Evolutionary conservation across 2,329 filamentous ascomycete genomes (phyloP), one percentile per base, ranked within the genome.

Genomic region (Chaetomiaceae sp.): DNA sequence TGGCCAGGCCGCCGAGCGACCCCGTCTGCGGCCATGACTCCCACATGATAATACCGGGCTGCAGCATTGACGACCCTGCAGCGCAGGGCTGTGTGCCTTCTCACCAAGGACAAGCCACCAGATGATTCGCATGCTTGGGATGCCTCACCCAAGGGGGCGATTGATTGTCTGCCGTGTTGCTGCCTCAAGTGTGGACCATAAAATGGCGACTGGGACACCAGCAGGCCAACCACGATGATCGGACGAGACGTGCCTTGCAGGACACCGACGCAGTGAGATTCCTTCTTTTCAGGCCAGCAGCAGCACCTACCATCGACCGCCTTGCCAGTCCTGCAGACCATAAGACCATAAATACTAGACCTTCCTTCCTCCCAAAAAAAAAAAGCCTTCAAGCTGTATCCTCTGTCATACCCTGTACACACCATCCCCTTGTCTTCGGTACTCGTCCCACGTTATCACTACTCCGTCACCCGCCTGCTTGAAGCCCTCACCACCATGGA

Each of bases 401-500:
- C 32, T 20, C n/a, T n/a, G n/a, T n/a, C 29, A 4, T n/a, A n/a
- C 4, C 23, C 49, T 3, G 37, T 27, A 30, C n/a, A 13, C 23
- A 2, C n/a, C 25, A 2, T 11, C 23, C 11, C 11, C 14, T 5
- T 53, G 6, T 8, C 48, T 16, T 14, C 47, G 29, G 10, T 43
- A 18, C n/a, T 38, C 10, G 2, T 16, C n/a, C 20, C 40, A 7
- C n/a, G 36, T 13, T n/a, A 40, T 4, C 36, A 47, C 25, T 33
- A 50, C 37, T 41, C 49, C 27, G 10, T 55, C 32, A 32, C 23
- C 16, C 45, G 37, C 13, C 41, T 53, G 3, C 33, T 55, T 2
- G 45, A 32, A 13, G 18, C 36, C 18, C 29, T 53, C 45, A 47
- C 27, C 45, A 47, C 27, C 53, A 58, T 58, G 56, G 56, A 55